phyloP scores from a whole-genome alignment of 306 rosid species.

The Rosa lucieae region DNA sequence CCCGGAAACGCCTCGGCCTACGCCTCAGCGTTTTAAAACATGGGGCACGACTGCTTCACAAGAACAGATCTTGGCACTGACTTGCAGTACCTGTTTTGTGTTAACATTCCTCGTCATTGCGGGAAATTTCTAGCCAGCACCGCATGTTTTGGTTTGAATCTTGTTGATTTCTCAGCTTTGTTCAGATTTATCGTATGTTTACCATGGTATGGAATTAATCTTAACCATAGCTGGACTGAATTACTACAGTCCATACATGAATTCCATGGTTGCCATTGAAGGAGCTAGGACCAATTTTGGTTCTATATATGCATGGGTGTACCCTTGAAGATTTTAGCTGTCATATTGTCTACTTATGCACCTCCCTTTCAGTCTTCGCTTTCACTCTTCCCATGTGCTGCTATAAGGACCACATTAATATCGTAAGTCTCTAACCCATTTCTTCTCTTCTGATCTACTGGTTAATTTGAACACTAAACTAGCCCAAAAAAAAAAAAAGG shows the following conservation, averaged over 20 bases:
- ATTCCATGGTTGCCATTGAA: slow-evolving; percentile 40
- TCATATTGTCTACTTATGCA: slow-evolving; percentile 45
- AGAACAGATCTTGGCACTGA: too few species aligned
- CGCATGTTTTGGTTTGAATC: not conserved
- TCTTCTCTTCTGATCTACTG: not conserved
- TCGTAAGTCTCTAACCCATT: slow-evolving; percentile 11
- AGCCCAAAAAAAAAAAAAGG: not conserved
- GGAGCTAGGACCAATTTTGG: slow-evolving; percentile 19
- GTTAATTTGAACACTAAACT: not conserved
- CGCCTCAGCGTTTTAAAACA: too few species aligned
- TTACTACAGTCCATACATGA: slow-evolving; percentile 46
- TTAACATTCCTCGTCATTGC: not conserved
- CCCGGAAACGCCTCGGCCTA: too few species aligned
- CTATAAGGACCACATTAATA: slow-evolving; percentile 52
- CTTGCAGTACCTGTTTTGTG: too few species aligned
- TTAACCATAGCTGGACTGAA: slow-evolving; percentile 30
- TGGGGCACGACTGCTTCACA: too few species aligned
- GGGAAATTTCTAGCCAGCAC: not conserved
- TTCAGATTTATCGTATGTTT: slow-evolving; percentile 21
- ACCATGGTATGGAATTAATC: slow-evolving; percentile 29
- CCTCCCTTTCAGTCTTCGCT: not conserved
- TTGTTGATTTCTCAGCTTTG: not conserved
- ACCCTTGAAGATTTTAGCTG: slow-evolving; percentile 49
- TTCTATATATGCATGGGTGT: not conserved
- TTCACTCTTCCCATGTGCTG: slow-evolving; percentile 52